Percentiles rank a stretch among this genome's conserved stretches.
Evolutionary conservation across 805 yeast species (phyloP).

Genomic region (Barnettozyma wickerhamii): DNA sequence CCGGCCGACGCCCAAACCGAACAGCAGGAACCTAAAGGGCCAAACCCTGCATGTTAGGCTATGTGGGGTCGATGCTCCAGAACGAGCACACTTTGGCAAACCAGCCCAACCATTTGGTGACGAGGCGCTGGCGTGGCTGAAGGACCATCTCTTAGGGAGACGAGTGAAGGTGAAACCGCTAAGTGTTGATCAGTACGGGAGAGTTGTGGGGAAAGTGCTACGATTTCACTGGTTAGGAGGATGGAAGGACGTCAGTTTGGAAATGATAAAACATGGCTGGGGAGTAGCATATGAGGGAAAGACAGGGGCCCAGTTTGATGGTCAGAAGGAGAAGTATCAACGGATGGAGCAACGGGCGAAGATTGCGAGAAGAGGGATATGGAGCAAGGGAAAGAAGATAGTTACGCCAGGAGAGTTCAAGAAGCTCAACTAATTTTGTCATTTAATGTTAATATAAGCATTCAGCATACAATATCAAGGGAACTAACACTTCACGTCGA

Average conservation of each 20-base stretch:
- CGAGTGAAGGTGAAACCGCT: constrained; percentile 73
- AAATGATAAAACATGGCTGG: constrained; percentile 80
- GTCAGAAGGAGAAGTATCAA: constrained; percentile 56
- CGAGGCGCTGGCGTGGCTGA: constrained; percentile 80
- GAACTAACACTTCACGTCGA: constrained; percentile 67
- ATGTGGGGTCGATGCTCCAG: constrained; percentile 97
- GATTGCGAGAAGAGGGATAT: constrained; percentile 56
- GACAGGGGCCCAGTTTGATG: constrained; percentile 81
- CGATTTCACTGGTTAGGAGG: constrained; percentile 55
- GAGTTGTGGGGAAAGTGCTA: constrained; percentile 73
- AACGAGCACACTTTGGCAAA: constrained; percentile 88
- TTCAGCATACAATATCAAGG: background rate
- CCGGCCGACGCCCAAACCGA: constrained; percentile 56
- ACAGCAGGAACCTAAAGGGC: constrained; percentile 39
- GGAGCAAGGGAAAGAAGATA: constrained; percentile 51
- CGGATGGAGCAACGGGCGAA: constrained; percentile 59
- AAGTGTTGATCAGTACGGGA: constrained; percentile 79
- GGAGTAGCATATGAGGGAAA: constrained; percentile 88
- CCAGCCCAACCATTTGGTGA: constrained; percentile 86
- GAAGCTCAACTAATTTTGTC: constrained; percentile 35
- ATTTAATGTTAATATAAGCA: background rate
- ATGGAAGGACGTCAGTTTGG: constrained; percentile 74
- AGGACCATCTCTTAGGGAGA: constrained; percentile 58
- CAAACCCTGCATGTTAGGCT: constrained; percentile 77
- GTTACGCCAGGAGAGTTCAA: constrained; percentile 82